Conservation (phyloP, 257 asterid species). For the Thymus mandschuricus region DNA sequence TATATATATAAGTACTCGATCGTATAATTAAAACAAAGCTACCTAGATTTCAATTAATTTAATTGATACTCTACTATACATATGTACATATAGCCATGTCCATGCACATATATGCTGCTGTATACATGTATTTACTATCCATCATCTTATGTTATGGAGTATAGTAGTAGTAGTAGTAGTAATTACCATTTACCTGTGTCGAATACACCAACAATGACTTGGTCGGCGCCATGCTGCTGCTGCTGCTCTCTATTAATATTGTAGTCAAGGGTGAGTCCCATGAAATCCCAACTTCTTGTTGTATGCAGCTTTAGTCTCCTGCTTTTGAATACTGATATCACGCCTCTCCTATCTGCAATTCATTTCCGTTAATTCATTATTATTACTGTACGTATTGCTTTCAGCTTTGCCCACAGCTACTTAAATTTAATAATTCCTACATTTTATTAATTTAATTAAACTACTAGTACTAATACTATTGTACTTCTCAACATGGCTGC, state of each 20-base stretch:
- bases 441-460: no score
- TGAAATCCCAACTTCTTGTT: constrained; percentile 78
- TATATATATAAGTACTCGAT: no score
- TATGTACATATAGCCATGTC: neutral
- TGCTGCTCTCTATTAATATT: neutral
- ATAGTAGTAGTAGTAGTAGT: no score
- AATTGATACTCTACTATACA: no score
- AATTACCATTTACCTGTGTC: constrained; percentile 42
- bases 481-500: constrained; percentile 54
- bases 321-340: constrained; percentile 64
- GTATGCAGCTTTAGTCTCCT: constrained; percentile 46
- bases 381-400: no score
- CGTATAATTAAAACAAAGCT: no score
- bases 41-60: no score
- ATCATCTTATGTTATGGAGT: no score
- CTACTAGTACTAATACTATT: neutral
- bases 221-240: constrained; percentile 34
- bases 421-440: no score
- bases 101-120: neutral
- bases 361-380: no score
- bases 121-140: no score
- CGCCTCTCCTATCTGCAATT: constrained; percentile 54
- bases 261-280: constrained; percentile 54
- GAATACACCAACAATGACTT: constrained; percentile 44
- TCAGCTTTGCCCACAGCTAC: no score